Evolutionary conservation across 2,329 filamentous ascomycete genomes (phyloP).

Genomic region (Truncatella angustata): DNA sequence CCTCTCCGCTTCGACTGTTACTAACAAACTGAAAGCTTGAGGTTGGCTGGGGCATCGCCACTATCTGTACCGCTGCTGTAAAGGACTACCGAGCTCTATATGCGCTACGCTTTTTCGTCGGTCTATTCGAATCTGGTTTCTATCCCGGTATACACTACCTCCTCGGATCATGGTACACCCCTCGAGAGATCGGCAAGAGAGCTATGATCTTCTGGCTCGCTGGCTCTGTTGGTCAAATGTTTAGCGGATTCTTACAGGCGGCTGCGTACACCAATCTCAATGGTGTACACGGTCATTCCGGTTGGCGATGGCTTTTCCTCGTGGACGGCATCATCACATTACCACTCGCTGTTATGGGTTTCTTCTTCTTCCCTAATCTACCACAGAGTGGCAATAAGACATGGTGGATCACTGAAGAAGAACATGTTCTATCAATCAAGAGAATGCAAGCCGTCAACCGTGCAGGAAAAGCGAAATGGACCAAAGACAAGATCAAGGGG

Average conservation of each 20-base stretch:
- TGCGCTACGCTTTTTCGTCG: conserved; percentile 6
- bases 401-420: conserved; percentile 3
- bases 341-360: conserved; percentile 47
- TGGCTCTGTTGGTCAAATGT: conserved; percentile 45
- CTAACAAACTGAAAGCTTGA: too few relatives aligned
- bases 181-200: conserved; percentile 38
- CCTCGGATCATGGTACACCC: conserved; percentile 15
- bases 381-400: conserved; percentile 28
- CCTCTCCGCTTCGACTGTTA: too few relatives aligned
- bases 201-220: conserved; percentile 46
- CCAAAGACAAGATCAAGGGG: not conserved
- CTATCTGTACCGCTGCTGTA: not conserved
- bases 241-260: conserved; percentile 48
- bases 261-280: conserved; percentile 48
- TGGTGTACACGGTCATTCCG: conserved; percentile 33
- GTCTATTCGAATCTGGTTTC: conserved; percentile 7
- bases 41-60: not conserved
- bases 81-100: conserved; percentile 1
- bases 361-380: conserved; percentile 37
- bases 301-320: conserved; percentile 26
- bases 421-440: not conserved
- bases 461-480: conserved; percentile 2
- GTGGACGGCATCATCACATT: conserved; percentile 52
- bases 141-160: conserved; percentile 6
- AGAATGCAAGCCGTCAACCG: not conserved